These are phyloP conservation scores for Hyparrhenia diplandra DNA, from an alignment of 176 grass and related monocot genomes.

Conservation along the genomic window DNA sequence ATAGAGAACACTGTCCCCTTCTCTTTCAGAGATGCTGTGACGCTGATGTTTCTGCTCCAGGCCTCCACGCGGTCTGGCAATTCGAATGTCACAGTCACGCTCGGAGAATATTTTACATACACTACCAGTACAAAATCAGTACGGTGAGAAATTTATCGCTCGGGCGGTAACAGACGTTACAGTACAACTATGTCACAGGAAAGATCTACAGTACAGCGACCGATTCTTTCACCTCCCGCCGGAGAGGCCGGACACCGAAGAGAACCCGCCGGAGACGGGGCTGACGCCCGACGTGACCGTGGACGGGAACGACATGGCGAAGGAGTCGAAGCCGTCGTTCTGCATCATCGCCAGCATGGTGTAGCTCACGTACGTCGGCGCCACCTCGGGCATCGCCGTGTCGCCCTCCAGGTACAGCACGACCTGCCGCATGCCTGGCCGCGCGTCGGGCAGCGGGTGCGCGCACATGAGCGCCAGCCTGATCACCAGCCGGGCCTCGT, in stretches of 20 bases:
- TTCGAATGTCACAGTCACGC: not conserved
- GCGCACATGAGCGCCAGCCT: constrained; percentile 46
- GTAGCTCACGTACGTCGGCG: constrained; percentile 43
- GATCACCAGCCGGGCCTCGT: constrained; percentile 35
- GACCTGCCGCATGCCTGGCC: constrained; percentile 42
- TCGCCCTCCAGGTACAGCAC: constrained; percentile 49
- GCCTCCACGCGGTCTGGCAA: not conserved
- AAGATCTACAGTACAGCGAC: not conserved
- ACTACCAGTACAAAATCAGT: not conserved
- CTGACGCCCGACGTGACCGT: constrained; percentile 23
- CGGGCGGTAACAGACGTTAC: not conserved
- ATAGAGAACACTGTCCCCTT: not conserved
- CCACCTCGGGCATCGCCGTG: constrained; percentile 35
- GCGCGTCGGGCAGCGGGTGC: constrained; percentile 42
- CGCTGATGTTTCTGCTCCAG: not conserved
- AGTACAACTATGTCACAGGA: not conserved
- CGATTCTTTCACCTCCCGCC: constrained; percentile 5
- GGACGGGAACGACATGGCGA: constrained; percentile 51
- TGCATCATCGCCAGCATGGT: constrained; percentile 49
- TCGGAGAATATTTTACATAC: not conserved
- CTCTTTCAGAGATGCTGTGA: not conserved
- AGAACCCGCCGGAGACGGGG: constrained; percentile 28
- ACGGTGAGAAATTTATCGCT: not conserved
- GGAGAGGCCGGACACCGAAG: constrained; percentile 48
- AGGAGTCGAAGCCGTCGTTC: constrained; percentile 58